Conservation (phyloP, 2,329 filamentous ascomycete genomes). For the Rutstroemia sp. region DNA sequence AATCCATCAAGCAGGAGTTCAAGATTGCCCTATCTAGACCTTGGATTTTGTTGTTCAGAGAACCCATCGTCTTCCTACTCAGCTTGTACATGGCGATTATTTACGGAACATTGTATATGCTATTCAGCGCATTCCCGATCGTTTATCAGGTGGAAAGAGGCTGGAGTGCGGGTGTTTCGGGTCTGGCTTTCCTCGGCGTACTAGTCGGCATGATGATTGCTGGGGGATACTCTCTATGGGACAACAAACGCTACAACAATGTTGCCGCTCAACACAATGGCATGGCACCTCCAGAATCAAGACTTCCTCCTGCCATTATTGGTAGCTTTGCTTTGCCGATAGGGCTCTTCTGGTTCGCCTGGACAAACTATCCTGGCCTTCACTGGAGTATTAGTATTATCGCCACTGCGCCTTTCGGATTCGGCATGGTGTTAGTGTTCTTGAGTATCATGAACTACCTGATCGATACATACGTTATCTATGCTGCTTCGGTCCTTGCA, state of each 20-base stretch:
- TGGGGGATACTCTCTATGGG: conserved; percentile 45
- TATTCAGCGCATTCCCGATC: conserved; percentile 55
- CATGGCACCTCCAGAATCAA: conserved; percentile 57
- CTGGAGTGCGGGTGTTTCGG: conserved; percentile 51
- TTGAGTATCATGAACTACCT: conserved; percentile 58
- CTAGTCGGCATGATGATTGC: conserved; percentile 57
- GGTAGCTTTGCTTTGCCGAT: conserved; percentile 55
- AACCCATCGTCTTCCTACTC: conserved; percentile 78
- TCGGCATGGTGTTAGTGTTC: conserved; percentile 54
- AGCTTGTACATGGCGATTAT: conserved; percentile 53
- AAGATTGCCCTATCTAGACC: conserved; percentile 78
- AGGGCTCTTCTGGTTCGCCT: conserved; percentile 61
- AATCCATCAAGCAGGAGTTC: conserved; percentile 51
- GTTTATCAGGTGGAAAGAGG: conserved; percentile 54
- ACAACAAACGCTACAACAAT: conserved; percentile 47
- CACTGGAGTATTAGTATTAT: conserved; percentile 48
- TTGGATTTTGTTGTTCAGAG: conserved; percentile 78
- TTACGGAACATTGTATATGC: conserved; percentile 47
- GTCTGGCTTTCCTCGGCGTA: conserved; percentile 61
- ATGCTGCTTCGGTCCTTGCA: conserved; percentile 67
- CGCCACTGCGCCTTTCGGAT: conserved; percentile 33
- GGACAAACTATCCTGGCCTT: conserved; percentile 49
- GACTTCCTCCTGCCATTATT: conserved; percentile 53
- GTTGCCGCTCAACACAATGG: conserved; percentile 32
- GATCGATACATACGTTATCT: conserved; percentile 63